phyloP scores from a whole-genome alignment of 2,329 filamentous ascomycete genomes.

The Trichocomaceae sp. region DNA sequence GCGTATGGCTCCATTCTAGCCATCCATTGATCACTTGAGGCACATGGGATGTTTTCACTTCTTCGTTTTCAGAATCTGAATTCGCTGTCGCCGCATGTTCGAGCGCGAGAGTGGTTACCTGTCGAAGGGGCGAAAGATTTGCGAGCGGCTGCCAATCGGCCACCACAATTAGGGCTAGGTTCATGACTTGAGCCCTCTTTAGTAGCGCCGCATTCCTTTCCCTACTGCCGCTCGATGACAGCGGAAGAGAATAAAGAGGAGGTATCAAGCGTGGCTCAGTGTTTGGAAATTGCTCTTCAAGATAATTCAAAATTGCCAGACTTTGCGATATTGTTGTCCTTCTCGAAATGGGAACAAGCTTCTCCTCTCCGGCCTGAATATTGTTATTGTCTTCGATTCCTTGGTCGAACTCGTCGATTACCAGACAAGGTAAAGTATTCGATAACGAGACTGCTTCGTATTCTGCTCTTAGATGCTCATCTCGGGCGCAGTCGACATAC shows the following conservation, averaged over 20 bases:
- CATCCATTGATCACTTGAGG: neutral
- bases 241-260: neutral
- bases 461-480: neutral
- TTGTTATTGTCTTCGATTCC: neutral
- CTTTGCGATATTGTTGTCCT: neutral
- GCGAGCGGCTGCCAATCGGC: neutral
- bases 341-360: neutral
- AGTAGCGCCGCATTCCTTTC: neutral
- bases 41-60: neutral
- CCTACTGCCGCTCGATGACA: neutral
- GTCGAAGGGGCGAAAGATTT: neutral
- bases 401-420: neutral
- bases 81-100: neutral
- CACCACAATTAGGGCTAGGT: neutral
- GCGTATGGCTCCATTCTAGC: neutral
- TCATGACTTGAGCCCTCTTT: neutral
- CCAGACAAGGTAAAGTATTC: neutral
- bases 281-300: neutral
- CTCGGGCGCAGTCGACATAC: neutral
- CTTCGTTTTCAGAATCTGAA: neutral
- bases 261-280: neutral
- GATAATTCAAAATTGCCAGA: neutral
- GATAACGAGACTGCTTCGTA: slow-evolving; percentile 1
- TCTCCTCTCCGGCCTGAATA: neutral
- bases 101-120: neutral